Evolutionary conservation across 257 asterid genomes (phyloP).

Genomic region (Nicotiana attenuata): DNA sequence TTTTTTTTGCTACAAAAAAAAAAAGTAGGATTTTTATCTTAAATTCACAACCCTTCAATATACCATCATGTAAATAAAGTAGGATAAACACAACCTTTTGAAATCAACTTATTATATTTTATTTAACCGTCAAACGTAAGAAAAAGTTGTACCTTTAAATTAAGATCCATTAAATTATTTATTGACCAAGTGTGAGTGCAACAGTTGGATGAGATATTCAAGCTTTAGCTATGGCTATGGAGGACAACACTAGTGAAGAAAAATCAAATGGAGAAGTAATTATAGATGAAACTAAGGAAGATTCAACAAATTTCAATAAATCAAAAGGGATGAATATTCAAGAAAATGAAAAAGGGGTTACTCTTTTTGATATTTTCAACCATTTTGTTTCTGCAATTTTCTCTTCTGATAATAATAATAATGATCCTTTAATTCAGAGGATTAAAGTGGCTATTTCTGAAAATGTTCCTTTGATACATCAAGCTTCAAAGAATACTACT

Average conservation of each 20-base stretch:
- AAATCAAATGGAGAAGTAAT: background rate
- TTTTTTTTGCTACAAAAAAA: too few relatives aligned
- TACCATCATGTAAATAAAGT: background rate
- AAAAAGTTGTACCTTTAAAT: background rate
- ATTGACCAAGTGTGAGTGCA: too few relatives aligned
- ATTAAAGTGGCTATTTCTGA: constrained; percentile 40
- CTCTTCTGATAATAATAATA: constrained; percentile 33
- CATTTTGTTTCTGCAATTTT: constrained; percentile 46
- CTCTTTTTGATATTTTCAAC: constrained; percentile 46
- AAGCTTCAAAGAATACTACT: constrained; percentile 56
- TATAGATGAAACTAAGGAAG: background rate
- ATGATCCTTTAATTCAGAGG: constrained; percentile 39
- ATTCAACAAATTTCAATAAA: constrained; percentile 1
- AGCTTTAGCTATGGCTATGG: background rate
- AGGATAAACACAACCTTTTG: too few relatives aligned
- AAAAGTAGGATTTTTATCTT: background rate
- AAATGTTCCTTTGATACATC: constrained; percentile 58
- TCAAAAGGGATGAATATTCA: background rate
- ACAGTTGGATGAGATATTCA: too few relatives aligned
- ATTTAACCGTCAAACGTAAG: background rate
- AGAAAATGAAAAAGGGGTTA: constrained; percentile 19
- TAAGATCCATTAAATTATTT: too few relatives aligned
- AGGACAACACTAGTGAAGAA: background rate
- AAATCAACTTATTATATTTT: too few relatives aligned
- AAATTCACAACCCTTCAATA: background rate